Percentiles rank a stretch among this genome's conserved stretches.
These are phyloP conservation scores for Scutellaria barbata DNA, from an alignment of 257 asterid species.

Conservation along the genomic window DNA sequence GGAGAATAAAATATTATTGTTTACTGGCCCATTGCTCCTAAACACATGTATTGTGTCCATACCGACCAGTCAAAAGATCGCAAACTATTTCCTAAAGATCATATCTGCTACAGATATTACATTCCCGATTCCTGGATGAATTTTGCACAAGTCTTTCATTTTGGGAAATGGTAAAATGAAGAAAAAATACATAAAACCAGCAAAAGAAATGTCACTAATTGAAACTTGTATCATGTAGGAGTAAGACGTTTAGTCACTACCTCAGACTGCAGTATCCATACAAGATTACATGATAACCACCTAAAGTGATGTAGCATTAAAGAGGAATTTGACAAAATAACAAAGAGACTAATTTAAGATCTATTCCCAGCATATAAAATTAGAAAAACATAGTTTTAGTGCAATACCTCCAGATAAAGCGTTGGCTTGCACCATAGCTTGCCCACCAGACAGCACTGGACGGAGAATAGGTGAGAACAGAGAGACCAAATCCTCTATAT, in stretches of 20 bases:
- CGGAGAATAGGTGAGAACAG: slow-evolving; percentile 90
- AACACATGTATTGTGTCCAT: slow-evolving; percentile 17
- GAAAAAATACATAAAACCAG: not conserved
- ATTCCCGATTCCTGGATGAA: slow-evolving; percentile 11
- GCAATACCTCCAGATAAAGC: slow-evolving; percentile 82
- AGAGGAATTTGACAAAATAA: slow-evolving; percentile 16
- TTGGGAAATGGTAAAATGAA: not conserved
- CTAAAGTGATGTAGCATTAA: slow-evolving; percentile 14
- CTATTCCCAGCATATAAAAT: slow-evolving; percentile 18
- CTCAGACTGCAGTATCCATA: not conserved
- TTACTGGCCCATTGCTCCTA: not conserved
- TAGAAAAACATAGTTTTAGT: slow-evolving; percentile 18
- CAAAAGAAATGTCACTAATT: slow-evolving; percentile 1
- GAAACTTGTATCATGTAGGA: slow-evolving; percentile 8
- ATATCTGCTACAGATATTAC: slow-evolving; percentile 18
- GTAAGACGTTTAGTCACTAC: slow-evolving; percentile 2
- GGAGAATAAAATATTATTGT: not conserved
- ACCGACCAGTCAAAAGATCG: slow-evolving; percentile 5
- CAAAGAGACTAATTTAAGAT: slow-evolving; percentile 8
- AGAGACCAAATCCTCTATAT: slow-evolving; percentile 94
- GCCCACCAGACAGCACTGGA: slow-evolving; percentile 99
- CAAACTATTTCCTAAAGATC: slow-evolving; percentile 14
- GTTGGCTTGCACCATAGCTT: slow-evolving; percentile 97
- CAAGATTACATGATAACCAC: slow-evolving; percentile 17
- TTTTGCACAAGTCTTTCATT: not conserved